Base-by-base conservation (phyloP, 345 rosid genomes). In the Aurinia saxatilis region DNA sequence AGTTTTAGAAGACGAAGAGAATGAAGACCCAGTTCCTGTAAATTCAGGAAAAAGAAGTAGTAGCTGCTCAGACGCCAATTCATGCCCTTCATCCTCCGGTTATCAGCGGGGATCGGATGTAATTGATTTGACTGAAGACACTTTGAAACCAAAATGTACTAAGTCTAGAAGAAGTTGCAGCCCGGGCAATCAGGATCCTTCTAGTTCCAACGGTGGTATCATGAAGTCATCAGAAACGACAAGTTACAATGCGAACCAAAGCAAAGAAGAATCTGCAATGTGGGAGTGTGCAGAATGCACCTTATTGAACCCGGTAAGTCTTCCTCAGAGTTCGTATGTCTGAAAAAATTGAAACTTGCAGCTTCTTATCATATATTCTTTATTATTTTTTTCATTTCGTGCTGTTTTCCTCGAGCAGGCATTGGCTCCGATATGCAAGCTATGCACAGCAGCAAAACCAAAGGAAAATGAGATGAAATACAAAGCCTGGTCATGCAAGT, bases 261-360 rank as follows among this genome's bases (percentile, higher is more conserved):
- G 53, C 57, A n/a, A 50, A 49, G 71, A 53, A 34, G 84, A 79
- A 57, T 27, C 67, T 52, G 72, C 72, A 6, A 63, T 57, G 86
- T 93, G 96, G 97, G 76, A 74, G 62, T 93, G 99, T 80, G 74
- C 53, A 49, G 78, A 71, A 3, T 90, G 97, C 77, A 85, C 90
- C 49, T 72, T 90, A 59, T 49, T 90, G 77, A 90, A 90, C 77
- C 84, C 84, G 1, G 99, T 87, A 84, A 79, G 96, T 73, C 51
- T 38, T 17, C 13, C 41, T 23, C 0, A 29, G 49, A 37, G 40
- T 17, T 35, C 17, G 27, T 55, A 54, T 15, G 10, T 65, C 27
- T 31, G n/a, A n/a, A n/a, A 2, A 2, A 39, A 18, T 21, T 3
- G 4, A 16, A 15, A 40, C 4, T 33, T 50, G 19, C 31, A 49